Conservation (phyloP, 2,329 filamentous ascomycete species). For the Nigrospora osmanthi region DNA sequence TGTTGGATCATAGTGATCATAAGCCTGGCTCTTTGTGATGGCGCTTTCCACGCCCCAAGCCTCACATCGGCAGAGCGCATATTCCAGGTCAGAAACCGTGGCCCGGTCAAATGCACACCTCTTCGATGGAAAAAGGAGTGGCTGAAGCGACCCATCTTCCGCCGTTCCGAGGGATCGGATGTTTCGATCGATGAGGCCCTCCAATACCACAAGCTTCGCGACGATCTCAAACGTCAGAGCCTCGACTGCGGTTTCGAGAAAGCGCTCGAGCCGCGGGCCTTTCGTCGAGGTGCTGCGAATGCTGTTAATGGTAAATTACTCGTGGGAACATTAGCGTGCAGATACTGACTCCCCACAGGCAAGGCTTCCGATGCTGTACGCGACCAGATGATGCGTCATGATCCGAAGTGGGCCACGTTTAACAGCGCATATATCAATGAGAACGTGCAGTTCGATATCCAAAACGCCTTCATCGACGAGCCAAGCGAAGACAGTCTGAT, state of each 20-base stretch:
- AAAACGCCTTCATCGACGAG: constrained; percentile 19
- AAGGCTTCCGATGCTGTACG: constrained; percentile 15
- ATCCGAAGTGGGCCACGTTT: constrained; percentile 19
- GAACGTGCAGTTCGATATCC: constrained; percentile 17
- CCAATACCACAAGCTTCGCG: constrained; percentile 15
- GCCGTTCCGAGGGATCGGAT: background rate
- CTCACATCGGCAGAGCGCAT: background rate
- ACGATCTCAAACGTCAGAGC: constrained; percentile 17
- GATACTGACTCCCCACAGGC: constrained; percentile 4
- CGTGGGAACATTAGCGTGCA: too few relatives aligned
- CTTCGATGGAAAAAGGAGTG: constrained; percentile 11
- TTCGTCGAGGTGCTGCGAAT: constrained; percentile 13
- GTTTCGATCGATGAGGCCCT: constrained; percentile 9
- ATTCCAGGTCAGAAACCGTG: background rate
- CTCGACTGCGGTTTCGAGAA: constrained; percentile 11
- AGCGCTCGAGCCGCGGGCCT: constrained; percentile 7
- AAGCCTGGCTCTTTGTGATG: background rate
- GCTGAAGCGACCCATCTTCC: constrained; percentile 12
- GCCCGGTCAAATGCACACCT: background rate
- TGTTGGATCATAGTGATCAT: background rate
- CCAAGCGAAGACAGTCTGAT: constrained; percentile 12
- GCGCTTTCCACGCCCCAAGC: background rate
- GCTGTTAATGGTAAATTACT: constrained; percentile 11
- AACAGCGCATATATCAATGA: constrained; percentile 19
- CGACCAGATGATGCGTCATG: constrained; percentile 19